Conservation (phyloP, 140 eudicot genomes). For the Bidens hawaiensis region DNA sequence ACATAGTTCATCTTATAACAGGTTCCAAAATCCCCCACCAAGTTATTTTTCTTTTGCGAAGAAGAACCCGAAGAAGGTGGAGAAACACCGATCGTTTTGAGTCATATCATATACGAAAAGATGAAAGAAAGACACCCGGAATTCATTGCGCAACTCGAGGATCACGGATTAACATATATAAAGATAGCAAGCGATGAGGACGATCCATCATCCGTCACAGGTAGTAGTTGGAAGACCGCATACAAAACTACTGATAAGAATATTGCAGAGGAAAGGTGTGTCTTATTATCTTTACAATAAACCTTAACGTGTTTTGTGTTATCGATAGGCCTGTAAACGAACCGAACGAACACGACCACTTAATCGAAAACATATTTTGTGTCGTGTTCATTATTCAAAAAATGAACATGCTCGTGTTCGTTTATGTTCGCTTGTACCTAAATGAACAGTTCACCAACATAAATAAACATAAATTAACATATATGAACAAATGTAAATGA, state of each 20-base stretch:
- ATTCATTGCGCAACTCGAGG: slow-evolving; percentile 52
- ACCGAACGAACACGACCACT: too few relatives aligned
- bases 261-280: slow-evolving; percentile 72
- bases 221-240: slow-evolving; percentile 71
- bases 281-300: background rate
- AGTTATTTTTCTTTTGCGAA: slow-evolving; percentile 22
- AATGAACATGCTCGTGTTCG: too few relatives aligned
- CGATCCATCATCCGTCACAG: slow-evolving; percentile 60
- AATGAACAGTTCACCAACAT: too few relatives aligned
- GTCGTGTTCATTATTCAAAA: too few relatives aligned
- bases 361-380: too few relatives aligned
- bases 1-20: background rate
- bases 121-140: slow-evolving; percentile 56
- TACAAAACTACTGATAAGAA: slow-evolving; percentile 37
- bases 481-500: too few relatives aligned
- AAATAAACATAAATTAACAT: too few relatives aligned
- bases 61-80: slow-evolving; percentile 17
- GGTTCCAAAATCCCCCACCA: slow-evolving; percentile 17
- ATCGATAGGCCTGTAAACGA: too few relatives aligned
- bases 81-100: slow-evolving; percentile 14
- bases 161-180: slow-evolving; percentile 56
- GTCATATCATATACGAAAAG: slow-evolving; percentile 18
- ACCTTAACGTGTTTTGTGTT: too few relatives aligned
- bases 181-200: slow-evolving; percentile 62
- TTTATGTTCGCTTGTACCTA: too few relatives aligned